Evolutionary conservation across 495 filamentous ascomycete species (phyloP).

Genomic region (Halenospora varia): DNA sequence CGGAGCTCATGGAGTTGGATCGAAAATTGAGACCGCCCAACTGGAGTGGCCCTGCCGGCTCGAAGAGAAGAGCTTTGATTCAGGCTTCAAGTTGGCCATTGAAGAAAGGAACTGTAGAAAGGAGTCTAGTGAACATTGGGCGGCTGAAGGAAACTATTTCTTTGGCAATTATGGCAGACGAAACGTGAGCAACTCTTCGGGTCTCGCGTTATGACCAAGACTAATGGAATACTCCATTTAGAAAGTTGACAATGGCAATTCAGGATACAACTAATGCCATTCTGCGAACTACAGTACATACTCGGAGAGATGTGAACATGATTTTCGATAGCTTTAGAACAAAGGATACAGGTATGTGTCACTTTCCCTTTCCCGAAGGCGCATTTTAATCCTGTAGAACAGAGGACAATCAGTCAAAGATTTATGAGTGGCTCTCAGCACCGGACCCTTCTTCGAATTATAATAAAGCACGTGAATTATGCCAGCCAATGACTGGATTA

Average conservation of each 20-base stretch:
- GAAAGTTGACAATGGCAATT: background rate
- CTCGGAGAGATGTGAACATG: background rate
- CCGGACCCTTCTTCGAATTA: conserved; percentile 24
- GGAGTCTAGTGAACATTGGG: background rate
- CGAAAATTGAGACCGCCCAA: background rate
- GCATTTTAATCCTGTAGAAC: background rate
- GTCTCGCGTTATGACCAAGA: too few relatives aligned
- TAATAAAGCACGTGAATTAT: conserved; percentile 10
- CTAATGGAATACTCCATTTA: too few relatives aligned
- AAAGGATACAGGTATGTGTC: background rate
- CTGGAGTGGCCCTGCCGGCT: background rate
- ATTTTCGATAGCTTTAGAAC: background rate
- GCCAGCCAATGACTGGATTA: conserved; percentile 20
- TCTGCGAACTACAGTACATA: background rate
- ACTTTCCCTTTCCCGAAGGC: background rate
- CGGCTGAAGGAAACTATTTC: background rate
- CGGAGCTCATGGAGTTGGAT: background rate
- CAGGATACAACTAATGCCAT: background rate
- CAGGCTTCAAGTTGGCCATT: background rate
- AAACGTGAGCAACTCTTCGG: background rate
- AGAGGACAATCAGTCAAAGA: background rate
- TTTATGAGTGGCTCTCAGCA: conserved; percentile 21
- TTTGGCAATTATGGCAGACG: background rate
- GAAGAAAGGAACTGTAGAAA: background rate
- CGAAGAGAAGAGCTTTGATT: background rate